Evolutionary conservation across 2,329 filamentous ascomycete genomes (phyloP).

Genomic region (Aspergillus sergii): DNA sequence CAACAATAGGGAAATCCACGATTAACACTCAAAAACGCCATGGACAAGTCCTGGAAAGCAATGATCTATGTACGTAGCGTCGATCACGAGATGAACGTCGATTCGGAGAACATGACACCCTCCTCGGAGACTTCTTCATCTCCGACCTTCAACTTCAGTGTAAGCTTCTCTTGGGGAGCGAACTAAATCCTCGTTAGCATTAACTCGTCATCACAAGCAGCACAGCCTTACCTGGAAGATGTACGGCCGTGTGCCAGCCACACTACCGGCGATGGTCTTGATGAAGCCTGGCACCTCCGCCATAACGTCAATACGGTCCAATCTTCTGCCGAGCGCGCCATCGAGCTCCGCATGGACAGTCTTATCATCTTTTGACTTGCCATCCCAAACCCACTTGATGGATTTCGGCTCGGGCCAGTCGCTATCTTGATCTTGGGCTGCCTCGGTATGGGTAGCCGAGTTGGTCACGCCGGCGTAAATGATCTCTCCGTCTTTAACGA

Average conservation of each 20-base stretch:
- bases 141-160: conserved; percentile 81
- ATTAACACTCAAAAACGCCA: conserved; percentile 37
- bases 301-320: conserved; percentile 93
- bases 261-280: conserved; percentile 86
- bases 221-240: conserved; percentile 79
- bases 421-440: conserved; percentile 72
- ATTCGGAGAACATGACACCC: conserved; percentile 80
- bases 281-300: conserved; percentile 93
- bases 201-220: conserved; percentile 3
- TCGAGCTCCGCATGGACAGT: conserved; percentile 69
- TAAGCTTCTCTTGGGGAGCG: conserved; percentile 64
- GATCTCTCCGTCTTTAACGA: conserved; percentile 80
- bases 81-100: conserved; percentile 84
- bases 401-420: conserved; percentile 86
- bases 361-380: conserved; percentile 76
- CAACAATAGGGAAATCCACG: conserved; percentile 30
- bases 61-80: conserved; percentile 33
- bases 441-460: conserved; percentile 68
- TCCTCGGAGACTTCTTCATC: conserved; percentile 77
- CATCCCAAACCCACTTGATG: conserved; percentile 76
- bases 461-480: conserved; percentile 70
- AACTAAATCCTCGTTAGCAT: conserved; percentile 59
- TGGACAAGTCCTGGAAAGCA: conserved; percentile 21
- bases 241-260: conserved; percentile 91
- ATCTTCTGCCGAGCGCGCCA: conserved; percentile 66